phyloP scores from a whole-genome alignment of 176 grass and related monocot genomes.

The Oropetium thomaeum region DNA sequence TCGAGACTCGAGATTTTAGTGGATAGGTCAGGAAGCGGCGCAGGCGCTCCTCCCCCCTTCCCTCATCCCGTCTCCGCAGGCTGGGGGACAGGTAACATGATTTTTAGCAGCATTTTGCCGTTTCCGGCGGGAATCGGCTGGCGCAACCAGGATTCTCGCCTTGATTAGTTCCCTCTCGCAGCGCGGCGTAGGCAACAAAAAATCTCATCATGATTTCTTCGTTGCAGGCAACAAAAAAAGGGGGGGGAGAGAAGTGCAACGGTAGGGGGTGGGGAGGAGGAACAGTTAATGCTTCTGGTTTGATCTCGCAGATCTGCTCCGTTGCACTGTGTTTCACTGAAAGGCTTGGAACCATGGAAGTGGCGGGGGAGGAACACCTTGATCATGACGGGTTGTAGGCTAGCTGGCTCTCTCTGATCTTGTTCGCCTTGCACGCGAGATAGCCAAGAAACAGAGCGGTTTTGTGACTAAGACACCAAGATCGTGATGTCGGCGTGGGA shows the following conservation, averaged over 20 bases:
- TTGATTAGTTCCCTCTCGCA: not conserved
- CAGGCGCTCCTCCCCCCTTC: not conserved
- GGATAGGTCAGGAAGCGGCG: not conserved
- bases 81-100: not conserved
- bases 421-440: not conserved
- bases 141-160: not conserved
- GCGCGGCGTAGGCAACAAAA: not conserved
- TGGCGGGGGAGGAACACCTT: not conserved
- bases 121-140: not conserved
- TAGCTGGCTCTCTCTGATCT: not conserved
- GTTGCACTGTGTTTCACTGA: too few relatives aligned
- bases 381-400: not conserved
- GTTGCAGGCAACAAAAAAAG: not conserved
- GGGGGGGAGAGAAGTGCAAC: not conserved
- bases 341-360: slow-evolving; percentile 5
- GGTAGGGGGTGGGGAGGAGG: not conserved
- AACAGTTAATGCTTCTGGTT: not conserved
- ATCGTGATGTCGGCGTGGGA: slow-evolving; percentile 57
- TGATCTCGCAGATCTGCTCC: slow-evolving; percentile 39
- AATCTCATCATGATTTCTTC: not conserved
- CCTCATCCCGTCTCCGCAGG: not conserved
- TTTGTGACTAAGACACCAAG: not conserved
- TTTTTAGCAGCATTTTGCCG: slow-evolving; percentile 14
- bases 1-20: not conserved
- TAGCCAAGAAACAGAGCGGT: not conserved